Conservation (phyloP, 208 protist species). For the Hexamita inflata region DNA sequence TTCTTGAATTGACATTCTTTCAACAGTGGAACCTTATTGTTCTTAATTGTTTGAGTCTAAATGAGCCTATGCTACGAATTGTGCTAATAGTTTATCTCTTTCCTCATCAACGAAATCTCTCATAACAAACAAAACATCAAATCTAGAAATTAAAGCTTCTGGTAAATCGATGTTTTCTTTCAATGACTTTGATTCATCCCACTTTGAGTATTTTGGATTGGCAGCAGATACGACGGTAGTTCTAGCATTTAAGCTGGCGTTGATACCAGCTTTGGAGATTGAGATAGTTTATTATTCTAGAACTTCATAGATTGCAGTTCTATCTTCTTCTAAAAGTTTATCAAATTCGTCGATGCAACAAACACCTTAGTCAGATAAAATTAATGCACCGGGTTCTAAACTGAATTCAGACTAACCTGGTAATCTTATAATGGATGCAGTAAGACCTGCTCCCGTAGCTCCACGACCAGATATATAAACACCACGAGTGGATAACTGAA, state of each 20-base stretch:
- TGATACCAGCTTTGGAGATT: slow-evolving; percentile 99
- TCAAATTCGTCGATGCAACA: slow-evolving; percentile 99
- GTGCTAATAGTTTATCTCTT: slow-evolving; percentile 17
- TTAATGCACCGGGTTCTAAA: slow-evolving; percentile 85
- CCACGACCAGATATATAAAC: slow-evolving; percentile 81
- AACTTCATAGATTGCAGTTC: slow-evolving; percentile 92
- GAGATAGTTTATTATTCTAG: slow-evolving; percentile 97
- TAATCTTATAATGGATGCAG: slow-evolving; percentile 84
- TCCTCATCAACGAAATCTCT: slow-evolving; percentile 27
- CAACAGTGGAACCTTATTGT: background rate
- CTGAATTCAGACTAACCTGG: slow-evolving; percentile 83
- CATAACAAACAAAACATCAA: slow-evolving; percentile 39
- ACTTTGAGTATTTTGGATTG: slow-evolving; percentile 89
- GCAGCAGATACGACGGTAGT: slow-evolving; percentile 94
- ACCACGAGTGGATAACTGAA: background rate
- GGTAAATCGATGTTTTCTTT: slow-evolving; percentile 71
- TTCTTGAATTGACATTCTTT: background rate
- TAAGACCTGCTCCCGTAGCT: slow-evolving; percentile 88
- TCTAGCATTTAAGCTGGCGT: slow-evolving; percentile 60
- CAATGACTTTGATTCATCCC: slow-evolving; percentile 73
- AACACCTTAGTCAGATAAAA: slow-evolving; percentile 86
- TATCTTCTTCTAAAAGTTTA: slow-evolving; percentile 93
- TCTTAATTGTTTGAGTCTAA: background rate
- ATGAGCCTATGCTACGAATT: background rate
- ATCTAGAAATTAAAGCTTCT: slow-evolving; percentile 87